These are phyloP conservation scores for Suhomyces pyralidae DNA, from an alignment of 805 yeast species.

Conservation along the genomic window DNA sequence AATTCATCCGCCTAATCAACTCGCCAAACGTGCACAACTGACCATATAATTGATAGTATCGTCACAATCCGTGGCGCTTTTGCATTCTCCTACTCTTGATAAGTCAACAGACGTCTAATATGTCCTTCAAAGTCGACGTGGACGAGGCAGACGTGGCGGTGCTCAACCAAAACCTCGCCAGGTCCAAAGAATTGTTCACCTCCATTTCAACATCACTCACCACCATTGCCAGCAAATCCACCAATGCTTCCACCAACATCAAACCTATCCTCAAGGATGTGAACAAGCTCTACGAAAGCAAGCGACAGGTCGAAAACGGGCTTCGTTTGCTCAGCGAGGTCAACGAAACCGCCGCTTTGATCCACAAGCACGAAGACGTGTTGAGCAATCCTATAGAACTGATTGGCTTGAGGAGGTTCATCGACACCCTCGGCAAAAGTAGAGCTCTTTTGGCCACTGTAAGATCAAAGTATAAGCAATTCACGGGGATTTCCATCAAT, in stretches of 20 bases:
- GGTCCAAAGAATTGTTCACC: conserved; percentile 54
- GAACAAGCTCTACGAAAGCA: conserved; percentile 51
- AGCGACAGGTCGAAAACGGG: conserved; percentile 56
- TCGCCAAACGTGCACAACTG: too few species aligned
- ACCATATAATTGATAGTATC: too few species aligned
- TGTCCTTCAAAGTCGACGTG: conserved; percentile 43
- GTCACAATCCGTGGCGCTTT: too few species aligned
- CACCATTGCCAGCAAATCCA: conserved; percentile 50
- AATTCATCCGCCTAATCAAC: too few species aligned
- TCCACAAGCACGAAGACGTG: conserved; percentile 39
- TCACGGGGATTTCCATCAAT: conserved; percentile 65
- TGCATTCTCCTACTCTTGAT: too few species aligned
- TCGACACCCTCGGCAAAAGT: conserved; percentile 34
- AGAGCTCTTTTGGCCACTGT: conserved; percentile 46
- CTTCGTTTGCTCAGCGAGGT: conserved; percentile 50
- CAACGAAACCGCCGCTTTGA: conserved; percentile 46
- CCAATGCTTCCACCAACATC: conserved; percentile 58
- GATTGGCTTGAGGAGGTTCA: conserved; percentile 38
- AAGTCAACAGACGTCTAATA: too few species aligned
- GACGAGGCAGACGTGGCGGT: conserved; percentile 85
- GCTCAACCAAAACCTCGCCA: conserved; percentile 66
- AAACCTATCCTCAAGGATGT: conserved; percentile 70
- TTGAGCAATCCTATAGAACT: conserved; percentile 33
- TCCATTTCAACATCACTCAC: conserved; percentile 55
- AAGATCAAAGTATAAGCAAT: conserved; percentile 45